These are phyloP conservation scores for Cercospora citrullina DNA, from an alignment of 2,329 filamentous ascomycete species.

Conservation along the genomic window DNA sequence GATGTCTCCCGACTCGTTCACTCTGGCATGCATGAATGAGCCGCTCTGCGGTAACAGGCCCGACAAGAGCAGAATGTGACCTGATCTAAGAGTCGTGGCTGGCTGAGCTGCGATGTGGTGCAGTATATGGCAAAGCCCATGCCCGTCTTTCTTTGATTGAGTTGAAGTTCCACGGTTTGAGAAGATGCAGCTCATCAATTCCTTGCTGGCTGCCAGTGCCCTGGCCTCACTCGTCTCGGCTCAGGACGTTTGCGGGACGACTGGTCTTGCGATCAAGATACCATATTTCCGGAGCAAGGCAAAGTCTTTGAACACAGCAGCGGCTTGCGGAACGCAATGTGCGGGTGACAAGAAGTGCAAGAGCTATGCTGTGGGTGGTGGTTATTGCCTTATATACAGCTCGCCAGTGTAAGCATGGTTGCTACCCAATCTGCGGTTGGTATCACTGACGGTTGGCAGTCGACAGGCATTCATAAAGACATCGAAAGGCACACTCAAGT, in stretches of 20 bases:
- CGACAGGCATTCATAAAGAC: not conserved
- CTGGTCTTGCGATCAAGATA: not conserved
- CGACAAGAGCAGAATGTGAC: too few relatives aligned
- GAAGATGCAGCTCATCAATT: not conserved
- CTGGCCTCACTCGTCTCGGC: not conserved
- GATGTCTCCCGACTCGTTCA: too few relatives aligned
- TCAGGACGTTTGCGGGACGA: not conserved
- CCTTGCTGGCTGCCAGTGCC: not conserved
- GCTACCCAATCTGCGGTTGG: too few relatives aligned
- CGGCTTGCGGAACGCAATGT: not conserved
- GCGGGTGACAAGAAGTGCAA: not conserved
- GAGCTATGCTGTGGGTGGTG: not conserved
- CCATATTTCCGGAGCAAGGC: not conserved
- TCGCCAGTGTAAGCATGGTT: not conserved
- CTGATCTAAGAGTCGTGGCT: too few relatives aligned
- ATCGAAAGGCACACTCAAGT: not conserved
- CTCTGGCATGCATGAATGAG: too few relatives aligned
- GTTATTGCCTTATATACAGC: not conserved
- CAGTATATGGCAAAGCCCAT: too few relatives aligned
- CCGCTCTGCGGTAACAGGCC: too few relatives aligned
- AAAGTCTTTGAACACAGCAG: not conserved
- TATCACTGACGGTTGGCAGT: not conserved
- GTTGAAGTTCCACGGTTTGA: not conserved
- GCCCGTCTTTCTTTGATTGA: too few relatives aligned
- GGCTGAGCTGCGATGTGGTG: too few relatives aligned